Percentiles rank a stretch among this genome's conserved stretches.
phyloP scores from a whole-genome alignment of 2,329 filamentous ascomycete species.

The Lizonia empirigonia region DNA sequence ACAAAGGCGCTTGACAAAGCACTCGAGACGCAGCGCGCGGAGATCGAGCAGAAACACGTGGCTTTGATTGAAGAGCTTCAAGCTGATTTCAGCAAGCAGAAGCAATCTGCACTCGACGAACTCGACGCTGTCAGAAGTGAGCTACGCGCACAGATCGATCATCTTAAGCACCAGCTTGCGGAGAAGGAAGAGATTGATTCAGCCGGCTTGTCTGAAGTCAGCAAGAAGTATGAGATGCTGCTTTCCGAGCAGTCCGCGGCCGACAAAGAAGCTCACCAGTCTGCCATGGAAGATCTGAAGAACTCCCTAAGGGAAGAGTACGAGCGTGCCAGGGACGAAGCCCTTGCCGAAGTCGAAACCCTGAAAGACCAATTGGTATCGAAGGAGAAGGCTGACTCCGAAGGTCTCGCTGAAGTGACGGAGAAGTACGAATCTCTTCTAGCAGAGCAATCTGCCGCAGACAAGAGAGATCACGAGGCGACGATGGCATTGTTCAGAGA shows the following conservation, averaged over 20 bases:
- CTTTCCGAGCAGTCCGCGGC: constrained; percentile 29
- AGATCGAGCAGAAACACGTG: constrained; percentile 41
- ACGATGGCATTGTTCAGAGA: constrained; percentile 28
- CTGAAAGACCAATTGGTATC: constrained; percentile 32
- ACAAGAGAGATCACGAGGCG: constrained; percentile 30
- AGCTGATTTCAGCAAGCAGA: constrained; percentile 27
- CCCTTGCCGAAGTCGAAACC: constrained; percentile 24
- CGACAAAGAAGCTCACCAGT: constrained; percentile 29
- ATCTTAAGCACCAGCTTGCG: constrained; percentile 27
- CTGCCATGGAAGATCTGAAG: constrained; percentile 27
- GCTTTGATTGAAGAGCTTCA: constrained; percentile 40
- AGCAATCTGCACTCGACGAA: constrained; percentile 35
- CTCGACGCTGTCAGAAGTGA: constrained; percentile 32
- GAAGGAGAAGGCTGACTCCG: constrained; percentile 24
- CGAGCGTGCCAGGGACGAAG: constrained; percentile 23
- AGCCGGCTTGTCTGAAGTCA: constrained; percentile 27
- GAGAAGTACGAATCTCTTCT: constrained; percentile 38
- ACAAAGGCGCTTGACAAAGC: constrained; percentile 27
- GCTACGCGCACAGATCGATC: constrained; percentile 25
- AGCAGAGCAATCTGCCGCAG: constrained; percentile 30
- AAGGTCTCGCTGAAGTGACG: constrained; percentile 26
- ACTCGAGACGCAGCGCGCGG: constrained; percentile 24
- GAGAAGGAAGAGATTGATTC: constrained; percentile 25
- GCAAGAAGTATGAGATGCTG: constrained; percentile 35
- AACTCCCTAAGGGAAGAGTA: constrained; percentile 29